Conservation (phyloP, 345 rosid genomes). For the Populus simonii region DNA sequence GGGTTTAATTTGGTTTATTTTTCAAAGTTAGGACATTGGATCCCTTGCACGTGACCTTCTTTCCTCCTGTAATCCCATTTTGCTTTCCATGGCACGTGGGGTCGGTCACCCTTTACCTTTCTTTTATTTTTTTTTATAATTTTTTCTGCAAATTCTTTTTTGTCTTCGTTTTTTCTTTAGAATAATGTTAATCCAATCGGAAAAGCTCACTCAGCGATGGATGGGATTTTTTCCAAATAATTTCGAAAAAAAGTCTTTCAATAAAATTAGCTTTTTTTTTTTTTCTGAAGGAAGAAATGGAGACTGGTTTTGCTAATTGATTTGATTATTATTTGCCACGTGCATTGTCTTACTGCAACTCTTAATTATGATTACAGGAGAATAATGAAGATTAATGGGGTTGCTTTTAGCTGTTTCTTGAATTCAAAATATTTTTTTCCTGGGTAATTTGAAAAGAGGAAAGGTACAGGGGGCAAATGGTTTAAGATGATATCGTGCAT, state of each 20-base stretch:
- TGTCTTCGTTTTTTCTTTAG: background rate
- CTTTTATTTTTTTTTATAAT: background rate
- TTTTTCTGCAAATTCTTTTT: background rate
- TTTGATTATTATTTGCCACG: background rate
- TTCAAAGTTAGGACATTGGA: slow-evolving; percentile 28
- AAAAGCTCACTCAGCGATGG: background rate
- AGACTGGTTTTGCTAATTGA: background rate
- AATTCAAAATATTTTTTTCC: too few species aligned
- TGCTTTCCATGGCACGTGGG: slow-evolving; percentile 44
- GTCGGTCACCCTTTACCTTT: slow-evolving; percentile 9
- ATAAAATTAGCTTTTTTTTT: too few species aligned
- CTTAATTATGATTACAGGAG: too few species aligned
- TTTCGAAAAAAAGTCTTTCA: too few species aligned
- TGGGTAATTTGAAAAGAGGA: too few species aligned
- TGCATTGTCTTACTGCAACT: background rate
- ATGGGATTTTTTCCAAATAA: too few species aligned
- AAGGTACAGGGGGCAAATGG: too few species aligned
- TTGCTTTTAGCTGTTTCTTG: too few species aligned
- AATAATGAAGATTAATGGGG: too few species aligned
- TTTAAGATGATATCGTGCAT: too few species aligned
- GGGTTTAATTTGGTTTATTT: background rate
- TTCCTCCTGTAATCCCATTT: slow-evolving; percentile 14
- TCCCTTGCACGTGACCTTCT: slow-evolving; percentile 52
- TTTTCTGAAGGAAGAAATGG: background rate
- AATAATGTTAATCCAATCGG: background rate